Percentiles rank a stretch among this genome's conserved stretches.
Evolutionary conservation across 441 rosid genomes (phyloP).

Genomic region (Metrosideros polymorpha): DNA sequence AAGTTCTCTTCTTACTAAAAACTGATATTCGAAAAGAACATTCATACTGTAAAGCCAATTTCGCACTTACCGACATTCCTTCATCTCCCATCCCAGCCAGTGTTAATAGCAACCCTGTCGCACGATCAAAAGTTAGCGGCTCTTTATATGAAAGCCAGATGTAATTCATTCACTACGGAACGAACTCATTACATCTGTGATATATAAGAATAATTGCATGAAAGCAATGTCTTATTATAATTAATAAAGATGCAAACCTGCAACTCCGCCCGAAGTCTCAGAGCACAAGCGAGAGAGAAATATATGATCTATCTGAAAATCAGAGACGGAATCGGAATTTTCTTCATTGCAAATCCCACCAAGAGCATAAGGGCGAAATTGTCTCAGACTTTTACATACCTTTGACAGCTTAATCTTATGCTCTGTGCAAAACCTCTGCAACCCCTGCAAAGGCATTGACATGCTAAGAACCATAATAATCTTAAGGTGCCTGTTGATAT

Average conservation of each 20-base stretch:
- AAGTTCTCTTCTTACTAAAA: background rate
- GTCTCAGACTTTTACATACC: constrained; percentile 20
- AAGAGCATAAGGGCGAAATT: background rate
- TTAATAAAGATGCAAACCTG: constrained; percentile 38
- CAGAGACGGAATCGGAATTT: background rate
- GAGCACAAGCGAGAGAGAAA: constrained; percentile 92
- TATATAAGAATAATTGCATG: background rate
- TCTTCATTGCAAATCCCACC: background rate
- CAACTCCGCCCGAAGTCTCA: constrained; percentile 95
- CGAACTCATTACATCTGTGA: background rate
- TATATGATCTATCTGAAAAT: constrained; percentile 79
- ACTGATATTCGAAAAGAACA: background rate
- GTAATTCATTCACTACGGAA: background rate
- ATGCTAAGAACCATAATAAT: background rate
- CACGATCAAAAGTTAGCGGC: background rate
- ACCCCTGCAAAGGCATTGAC: constrained; percentile 42
- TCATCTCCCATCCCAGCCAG: constrained; percentile 70
- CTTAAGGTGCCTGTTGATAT: background rate
- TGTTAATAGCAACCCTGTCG: constrained; percentile 56
- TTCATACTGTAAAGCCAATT: background rate
- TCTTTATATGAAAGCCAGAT: background rate
- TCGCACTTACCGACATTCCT: constrained; percentile 59
- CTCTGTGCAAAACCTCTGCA: constrained; percentile 91
- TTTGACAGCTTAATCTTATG: constrained; percentile 87
- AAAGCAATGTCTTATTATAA: background rate